Conservation (phyloP, 2,329 filamentous ascomycete species). For the Leptographium wingfieldii region DNA sequence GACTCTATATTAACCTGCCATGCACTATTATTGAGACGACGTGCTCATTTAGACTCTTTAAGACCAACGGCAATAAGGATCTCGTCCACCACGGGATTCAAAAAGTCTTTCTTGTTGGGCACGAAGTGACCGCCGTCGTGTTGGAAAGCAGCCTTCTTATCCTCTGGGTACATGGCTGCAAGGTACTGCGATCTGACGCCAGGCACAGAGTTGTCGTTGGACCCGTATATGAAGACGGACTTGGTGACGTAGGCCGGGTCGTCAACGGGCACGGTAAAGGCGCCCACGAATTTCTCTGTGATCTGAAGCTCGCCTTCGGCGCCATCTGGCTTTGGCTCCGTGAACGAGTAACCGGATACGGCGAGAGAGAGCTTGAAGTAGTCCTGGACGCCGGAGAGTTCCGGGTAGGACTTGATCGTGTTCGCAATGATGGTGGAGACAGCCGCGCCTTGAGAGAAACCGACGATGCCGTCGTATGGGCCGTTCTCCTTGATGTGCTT, state of each 20-base stretch:
- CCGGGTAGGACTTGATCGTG: constrained; percentile 3
- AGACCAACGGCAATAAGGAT: constrained; percentile 5
- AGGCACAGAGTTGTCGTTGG: constrained; percentile 7
- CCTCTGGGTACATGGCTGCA: constrained; percentile 6
- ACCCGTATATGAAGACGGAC: constrained; percentile 5
- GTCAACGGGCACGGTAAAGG: constrained; percentile 2
- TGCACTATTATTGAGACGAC: too few relatives aligned
- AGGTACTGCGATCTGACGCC: constrained; percentile 4
- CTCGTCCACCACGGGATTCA: constrained; percentile 4
- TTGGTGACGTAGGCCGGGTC: constrained; percentile 4
- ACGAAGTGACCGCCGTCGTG: constrained; percentile 7
- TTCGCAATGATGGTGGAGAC: constrained; percentile 5
- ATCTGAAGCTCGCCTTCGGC: constrained; percentile 4
- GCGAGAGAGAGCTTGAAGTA: constrained; percentile 6
- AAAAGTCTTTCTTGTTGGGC: constrained; percentile 6
- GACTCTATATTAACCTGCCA: too few relatives aligned
- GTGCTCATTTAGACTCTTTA: not conserved
- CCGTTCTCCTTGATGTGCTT: constrained; percentile 4
- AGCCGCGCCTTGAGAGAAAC: constrained; percentile 4
- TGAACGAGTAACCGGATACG: constrained; percentile 6
- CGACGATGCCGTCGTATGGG: constrained; percentile 5
- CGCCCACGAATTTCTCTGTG: constrained; percentile 1
- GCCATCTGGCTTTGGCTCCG: constrained; percentile 3
- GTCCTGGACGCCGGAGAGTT: constrained; percentile 1
- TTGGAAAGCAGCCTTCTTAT: constrained; percentile 3